Base-by-base conservation (phyloP, 495 filamentous ascomycete species). In the Alectoria sarmentosa region DNA sequence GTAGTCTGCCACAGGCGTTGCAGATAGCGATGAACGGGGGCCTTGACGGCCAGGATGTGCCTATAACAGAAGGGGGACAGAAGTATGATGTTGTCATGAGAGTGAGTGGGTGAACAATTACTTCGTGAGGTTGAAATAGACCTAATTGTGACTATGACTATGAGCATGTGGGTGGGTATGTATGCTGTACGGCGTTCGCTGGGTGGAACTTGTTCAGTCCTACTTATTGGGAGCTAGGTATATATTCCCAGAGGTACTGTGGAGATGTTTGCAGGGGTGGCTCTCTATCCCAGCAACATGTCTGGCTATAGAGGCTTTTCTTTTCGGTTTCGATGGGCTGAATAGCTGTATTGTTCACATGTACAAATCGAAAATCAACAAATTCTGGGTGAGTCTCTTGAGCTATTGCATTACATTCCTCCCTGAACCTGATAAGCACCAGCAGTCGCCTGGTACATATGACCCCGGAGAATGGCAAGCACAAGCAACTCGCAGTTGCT, bases 1-100 rank as follows among this genome's bases (percentile, higher is more conserved):
- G 73, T 64, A 73, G 73, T 28, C 69, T 83, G 38, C 80, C 81
- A 11, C 65, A 73, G 39, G 73, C 74, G n/a, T 67, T 82, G 70
- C 77, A 76, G 60, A n/a, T 15, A 48, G 48, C 17, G 17, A 48
- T 61, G 49, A 48, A 57, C n/a, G 46, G 34, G 14, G n/a, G 36
- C 21, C 1, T 34, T 21, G 52, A 55, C 13, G 28, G 28, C 26
- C 28, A 54, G 1, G 42, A 44, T 48, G 23, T 48, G 2, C 42
- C 17, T 38, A 46, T 41, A 39, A 10, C 15, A 3, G 62, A 49
- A 23, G 46, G 48, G 32, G 26, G 23, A 34, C 14, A 55, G 52
- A 17, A 6, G 15, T 49, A 26, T 59, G 62, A 65, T n/a, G 65
- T 55, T 23, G 39, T 13, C 23, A 64, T 57, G 61, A 58, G 13